Percentiles rank a stretch among this genome's conserved stretches.
Evolutionary conservation across 805 yeast genomes (phyloP).

Genomic region (Phaffomyces antillensis): DNA sequence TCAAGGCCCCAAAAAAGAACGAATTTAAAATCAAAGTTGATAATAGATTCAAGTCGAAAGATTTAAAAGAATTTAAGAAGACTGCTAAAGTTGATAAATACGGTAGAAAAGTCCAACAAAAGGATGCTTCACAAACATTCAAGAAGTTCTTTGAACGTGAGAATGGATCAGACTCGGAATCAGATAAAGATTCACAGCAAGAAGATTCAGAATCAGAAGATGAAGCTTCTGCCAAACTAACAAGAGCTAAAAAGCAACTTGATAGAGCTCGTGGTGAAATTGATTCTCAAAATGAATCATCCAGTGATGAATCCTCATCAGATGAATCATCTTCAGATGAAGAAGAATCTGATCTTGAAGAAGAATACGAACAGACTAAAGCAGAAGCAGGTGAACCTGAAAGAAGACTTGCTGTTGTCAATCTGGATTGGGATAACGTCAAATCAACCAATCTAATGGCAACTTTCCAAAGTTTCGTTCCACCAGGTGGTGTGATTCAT

Average conservation of each 20-base stretch:
- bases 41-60: slow-evolving; percentile 68
- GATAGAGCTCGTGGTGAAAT: slow-evolving; percentile 70
- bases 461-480: slow-evolving; percentile 79
- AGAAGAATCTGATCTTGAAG: slow-evolving; percentile 31
- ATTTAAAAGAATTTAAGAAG: slow-evolving; percentile 48
- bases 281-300: slow-evolving; percentile 30
- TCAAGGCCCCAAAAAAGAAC: slow-evolving; percentile 63
- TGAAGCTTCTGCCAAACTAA: slow-evolving; percentile 1
- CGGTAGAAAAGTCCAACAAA: slow-evolving; percentile 61
- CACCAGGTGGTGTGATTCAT: slow-evolving; percentile 59
- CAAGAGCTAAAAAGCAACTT: slow-evolving; percentile 11
- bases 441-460: slow-evolving; percentile 83
- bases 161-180: slow-evolving; percentile 14
- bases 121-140: slow-evolving; percentile 33
- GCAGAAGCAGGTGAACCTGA: slow-evolving; percentile 90
- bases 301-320: slow-evolving; percentile 27
- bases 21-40: slow-evolving; percentile 74
- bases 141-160: slow-evolving; percentile 31
- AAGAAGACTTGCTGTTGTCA: slow-evolving; percentile 78
- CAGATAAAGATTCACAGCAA: slow-evolving; percentile 10
- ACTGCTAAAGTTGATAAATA: slow-evolving; percentile 71
- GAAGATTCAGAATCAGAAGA: slow-evolving; percentile 17
- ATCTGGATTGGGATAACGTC: slow-evolving; percentile 97
- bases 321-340: slow-evolving; percentile 34
- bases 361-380: slow-evolving; percentile 39